Evolutionary conservation across 371 early-diverging fungal genomes (phyloP).

Genomic region (Haplosporangium sp.): DNA sequence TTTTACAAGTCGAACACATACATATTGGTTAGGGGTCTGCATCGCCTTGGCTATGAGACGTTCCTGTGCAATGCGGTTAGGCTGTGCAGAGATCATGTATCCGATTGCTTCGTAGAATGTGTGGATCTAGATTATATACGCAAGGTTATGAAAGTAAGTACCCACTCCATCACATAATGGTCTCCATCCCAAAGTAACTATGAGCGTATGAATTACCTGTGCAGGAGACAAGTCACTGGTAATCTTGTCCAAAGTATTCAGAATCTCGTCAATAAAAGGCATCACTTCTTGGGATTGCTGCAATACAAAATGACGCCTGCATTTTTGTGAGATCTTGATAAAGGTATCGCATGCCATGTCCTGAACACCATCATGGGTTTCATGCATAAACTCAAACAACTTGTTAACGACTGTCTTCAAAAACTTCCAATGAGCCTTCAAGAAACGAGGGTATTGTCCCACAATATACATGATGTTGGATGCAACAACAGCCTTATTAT

Average conservation of each 20-base stretch:
- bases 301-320: conserved; percentile 93
- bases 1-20: conserved; percentile 50
- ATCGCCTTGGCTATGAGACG: conserved; percentile 87
- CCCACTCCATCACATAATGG: neutral
- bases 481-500: conserved; percentile 99
- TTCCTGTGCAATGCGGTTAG: conserved; percentile 76
- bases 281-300: conserved; percentile 87
- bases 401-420: conserved; percentile 99
- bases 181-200: neutral
- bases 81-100: conserved; percentile 94
- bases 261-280: conserved; percentile 96
- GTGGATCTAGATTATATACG: conserved; percentile 71
- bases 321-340: conserved; percentile 98
- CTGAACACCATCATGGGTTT: conserved; percentile 99
- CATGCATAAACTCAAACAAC: conserved; percentile 99
- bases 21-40: conserved; percentile 88
- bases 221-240: conserved; percentile 91
- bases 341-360: conserved; percentile 99
- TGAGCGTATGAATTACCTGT: conserved; percentile 65
- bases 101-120: conserved; percentile 98
- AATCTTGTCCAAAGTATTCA: conserved; percentile 79
- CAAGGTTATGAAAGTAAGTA: too few relatives aligned
- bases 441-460: conserved; percentile 98
- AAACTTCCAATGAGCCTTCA: conserved; percentile 99
- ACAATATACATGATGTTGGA: conserved; percentile 99